Base-by-base conservation (phyloP, 2,329 filamentous ascomycete genomes). In the Neofusicoccum cordaticola region DNA sequence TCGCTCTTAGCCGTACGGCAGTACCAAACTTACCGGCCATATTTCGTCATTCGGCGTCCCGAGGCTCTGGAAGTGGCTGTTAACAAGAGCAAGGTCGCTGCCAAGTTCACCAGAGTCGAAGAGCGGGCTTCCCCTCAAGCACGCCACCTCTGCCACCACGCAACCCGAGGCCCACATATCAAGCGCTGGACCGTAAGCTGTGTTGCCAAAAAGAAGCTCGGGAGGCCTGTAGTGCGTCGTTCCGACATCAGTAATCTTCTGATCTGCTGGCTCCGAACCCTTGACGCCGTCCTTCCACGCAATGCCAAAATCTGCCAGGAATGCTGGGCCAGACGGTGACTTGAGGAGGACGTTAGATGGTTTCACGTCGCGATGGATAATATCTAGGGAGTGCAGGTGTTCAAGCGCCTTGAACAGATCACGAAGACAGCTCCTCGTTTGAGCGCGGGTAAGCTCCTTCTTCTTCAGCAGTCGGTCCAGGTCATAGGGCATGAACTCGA, bases 291-390 rank as follows among this genome's bases (percentile, higher is more conserved):
- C 85, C 69, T 89, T 87, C 93, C 93, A 97, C 8, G 93, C 87
- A 44, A 95, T 96, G 58, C 95, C 94, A 79, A 99, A 98, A 76
- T 99, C 95, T 41, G 92, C 88, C 2, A 99, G 83, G 69, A 88
- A 90, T 3, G 91, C 91, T 4, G 92, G 90, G 0, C 90, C 91
- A 5, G 84, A 80, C 0, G 84, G 80, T 0, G 88, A 86, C 47
- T 84, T 80, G 51, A 97, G 83, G 8, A 97, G 82, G 41, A 99
- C 84, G 62, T 97, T 96, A 0, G 92, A 93, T 0, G 95, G 95
- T 73, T 99, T 99, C 73, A 99, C 81, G 73, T 99, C 95, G 64
- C 95, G 88, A 75, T 99, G 95, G 63, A 99, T 90, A 65, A 99
- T 93, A 7, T 87, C 90, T 27, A 86, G 79, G 7, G 76, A 70